Evolutionary conservation across 306 rosid genomes (phyloP).

Genomic region (Citrullus amarus): DNA sequence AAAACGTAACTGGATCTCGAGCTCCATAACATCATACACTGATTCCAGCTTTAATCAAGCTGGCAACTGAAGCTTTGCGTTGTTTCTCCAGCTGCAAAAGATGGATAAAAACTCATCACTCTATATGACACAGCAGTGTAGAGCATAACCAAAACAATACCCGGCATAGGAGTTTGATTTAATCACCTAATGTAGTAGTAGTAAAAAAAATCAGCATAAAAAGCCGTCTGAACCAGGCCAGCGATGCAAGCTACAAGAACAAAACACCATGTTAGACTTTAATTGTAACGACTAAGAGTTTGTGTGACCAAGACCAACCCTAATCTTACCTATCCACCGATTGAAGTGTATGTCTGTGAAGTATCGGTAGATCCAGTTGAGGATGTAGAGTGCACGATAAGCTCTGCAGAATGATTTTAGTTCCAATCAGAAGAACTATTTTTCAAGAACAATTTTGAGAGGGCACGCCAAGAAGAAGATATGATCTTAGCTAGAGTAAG

Average conservation of each 20-base stretch:
- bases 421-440: not conserved
- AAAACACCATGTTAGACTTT: not conserved
- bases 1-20: conserved; percentile 10
- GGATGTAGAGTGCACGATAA: conserved; percentile 84
- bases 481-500: not conserved
- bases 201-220: conserved; percentile 95
- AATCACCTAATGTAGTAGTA: conserved; percentile 76
- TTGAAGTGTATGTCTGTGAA: conserved; percentile 54
- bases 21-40: conserved; percentile 17
- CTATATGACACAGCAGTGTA: not conserved
- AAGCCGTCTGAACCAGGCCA: conserved; percentile 85
- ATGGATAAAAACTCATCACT: not conserved
- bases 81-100: conserved; percentile 88
- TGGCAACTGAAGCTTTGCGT: conserved; percentile 75
- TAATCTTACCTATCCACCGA: conserved; percentile 66
- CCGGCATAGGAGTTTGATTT: not conserved
- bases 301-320: not conserved
- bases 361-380: conserved; percentile 97
- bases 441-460: not conserved
- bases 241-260: conserved; percentile 55
- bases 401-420: conserved; percentile 48
- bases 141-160: not conserved
- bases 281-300: not conserved
- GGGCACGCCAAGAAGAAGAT: not conserved
- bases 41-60: conserved; percentile 36